These are phyloP conservation scores for Citrullus amarus DNA, from an alignment of 306 rosid species.

Conservation along the genomic window DNA sequence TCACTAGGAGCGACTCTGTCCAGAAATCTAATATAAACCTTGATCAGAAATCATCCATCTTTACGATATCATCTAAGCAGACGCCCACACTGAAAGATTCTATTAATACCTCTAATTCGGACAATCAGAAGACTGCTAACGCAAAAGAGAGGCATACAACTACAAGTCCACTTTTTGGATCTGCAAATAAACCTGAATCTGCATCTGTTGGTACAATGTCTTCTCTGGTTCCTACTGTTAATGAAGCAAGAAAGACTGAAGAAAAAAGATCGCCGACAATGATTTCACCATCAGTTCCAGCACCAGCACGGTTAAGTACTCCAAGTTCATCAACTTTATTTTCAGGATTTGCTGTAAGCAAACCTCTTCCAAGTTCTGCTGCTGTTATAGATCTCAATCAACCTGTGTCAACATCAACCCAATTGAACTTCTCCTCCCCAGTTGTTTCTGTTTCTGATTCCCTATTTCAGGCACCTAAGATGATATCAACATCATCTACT, in stretches of 20 bases:
- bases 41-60: constrained; percentile 19
- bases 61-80: constrained; percentile 23
- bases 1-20: constrained; percentile 25
- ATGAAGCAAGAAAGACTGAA: constrained; percentile 25
- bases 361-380: constrained; percentile 19
- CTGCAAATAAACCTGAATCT: constrained; percentile 23
- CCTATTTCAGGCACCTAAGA: constrained; percentile 20
- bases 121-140: constrained; percentile 21
- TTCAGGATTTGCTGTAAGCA: constrained; percentile 22
- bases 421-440: constrained; percentile 22
- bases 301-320: constrained; percentile 7
- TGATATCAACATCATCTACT: constrained; percentile 9
- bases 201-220: constrained; percentile 20
- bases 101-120: constrained; percentile 22
- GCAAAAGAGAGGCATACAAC: constrained; percentile 19
- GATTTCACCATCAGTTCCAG: constrained; percentile 24
- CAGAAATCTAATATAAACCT: constrained; percentile 16
- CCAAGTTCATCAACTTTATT: constrained; percentile 16
- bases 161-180: constrained; percentile 24
- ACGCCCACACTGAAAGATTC: constrained; percentile 21
- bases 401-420: constrained; percentile 19
- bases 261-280: constrained; percentile 18
- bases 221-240: constrained; percentile 10
- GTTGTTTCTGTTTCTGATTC: constrained; percentile 7
- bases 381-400: constrained; percentile 18